A percentile compares a stretch with the other conserved stretches of the same genome.
Conservation (phyloP, 1,284 basidiomycete species). For the Stereum hirsutum region DNA sequence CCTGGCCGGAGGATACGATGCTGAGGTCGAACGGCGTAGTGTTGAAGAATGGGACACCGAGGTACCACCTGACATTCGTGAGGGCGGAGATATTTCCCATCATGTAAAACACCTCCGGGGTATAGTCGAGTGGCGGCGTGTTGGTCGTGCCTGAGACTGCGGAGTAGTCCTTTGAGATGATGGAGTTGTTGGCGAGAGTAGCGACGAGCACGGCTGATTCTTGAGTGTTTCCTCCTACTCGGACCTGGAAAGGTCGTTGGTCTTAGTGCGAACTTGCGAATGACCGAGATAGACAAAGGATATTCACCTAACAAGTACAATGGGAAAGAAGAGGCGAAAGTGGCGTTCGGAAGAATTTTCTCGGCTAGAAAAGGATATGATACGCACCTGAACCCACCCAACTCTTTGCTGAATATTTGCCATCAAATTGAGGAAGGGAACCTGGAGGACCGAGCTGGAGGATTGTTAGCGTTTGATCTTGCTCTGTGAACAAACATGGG, state of each 20-base stretch:
- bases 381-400: conserved; percentile 41
- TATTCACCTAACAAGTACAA: too few relatives aligned
- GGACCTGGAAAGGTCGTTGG: conserved; percentile 28
- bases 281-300: too few relatives aligned
- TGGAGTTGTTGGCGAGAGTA: conserved; percentile 14
- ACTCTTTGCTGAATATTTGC: conserved; percentile 51
- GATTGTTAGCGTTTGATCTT: too few relatives aligned
- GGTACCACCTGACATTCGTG: conserved; percentile 50
- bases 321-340: too few relatives aligned
- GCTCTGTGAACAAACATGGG: conserved; percentile 4
- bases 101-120: conserved; percentile 46
- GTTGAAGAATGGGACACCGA: conserved; percentile 43
- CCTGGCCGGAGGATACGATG: conserved; percentile 35
- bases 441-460: conserved; percentile 42
- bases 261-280: too few relatives aligned
- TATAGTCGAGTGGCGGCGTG: conserved; percentile 52
- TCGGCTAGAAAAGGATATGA: too few relatives aligned
- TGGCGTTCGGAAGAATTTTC: too few relatives aligned
- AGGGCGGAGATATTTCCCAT: conserved; percentile 46
- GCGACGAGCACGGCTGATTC: conserved; percentile 36
- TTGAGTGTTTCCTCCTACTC: conserved; percentile 74
- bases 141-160: conserved; percentile 26
- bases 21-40: conserved; percentile 31
- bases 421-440: conserved; percentile 71
- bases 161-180: conserved; percentile 12